Conservation (phyloP, 2,329 filamentous ascomycete species). For the Magnaporthiopsis incrustans region DNA sequence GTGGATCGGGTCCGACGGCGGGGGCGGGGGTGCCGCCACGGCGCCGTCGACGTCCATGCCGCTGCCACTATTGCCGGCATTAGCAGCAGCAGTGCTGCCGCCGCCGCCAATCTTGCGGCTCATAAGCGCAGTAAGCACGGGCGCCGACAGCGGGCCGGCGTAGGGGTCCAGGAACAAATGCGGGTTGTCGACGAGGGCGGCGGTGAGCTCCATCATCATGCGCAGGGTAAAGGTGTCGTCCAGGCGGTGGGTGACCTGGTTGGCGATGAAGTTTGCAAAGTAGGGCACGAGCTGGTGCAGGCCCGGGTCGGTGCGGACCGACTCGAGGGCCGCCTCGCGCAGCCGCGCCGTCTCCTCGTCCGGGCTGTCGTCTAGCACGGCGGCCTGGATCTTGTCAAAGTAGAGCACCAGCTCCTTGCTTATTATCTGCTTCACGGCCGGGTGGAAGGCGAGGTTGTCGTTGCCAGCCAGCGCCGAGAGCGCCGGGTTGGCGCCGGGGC, state of each 20-base stretch:
- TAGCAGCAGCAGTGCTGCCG: not conserved
- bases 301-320: slow-evolving; percentile 80
- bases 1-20: slow-evolving; percentile 36
- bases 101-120: slow-evolving; percentile 63
- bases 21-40: not conserved
- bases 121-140: slow-evolving; percentile 85
- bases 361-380: slow-evolving; percentile 79
- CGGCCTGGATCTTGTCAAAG: slow-evolving; percentile 89
- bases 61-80: slow-evolving; percentile 33
- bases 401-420: slow-evolving; percentile 95
- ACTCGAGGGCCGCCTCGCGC: slow-evolving; percentile 76
- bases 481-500: slow-evolving; percentile 77
- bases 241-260: slow-evolving; percentile 89
- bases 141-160: slow-evolving; percentile 63
- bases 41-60: slow-evolving; percentile 20
- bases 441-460: slow-evolving; percentile 77
- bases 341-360: slow-evolving; percentile 67
- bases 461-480: slow-evolving; percentile 76
- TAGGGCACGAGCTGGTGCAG: slow-evolving; percentile 94
- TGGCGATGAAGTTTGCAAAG: slow-evolving; percentile 90
- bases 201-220: slow-evolving; percentile 86
- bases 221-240: slow-evolving; percentile 83
- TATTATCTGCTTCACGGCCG: slow-evolving; percentile 89
- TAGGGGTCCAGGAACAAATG: slow-evolving; percentile 65
- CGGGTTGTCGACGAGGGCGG: slow-evolving; percentile 76